Evolutionary conservation across 306 rosid genomes (phyloP).

Genomic region (Ceratonia siliqua): DNA sequence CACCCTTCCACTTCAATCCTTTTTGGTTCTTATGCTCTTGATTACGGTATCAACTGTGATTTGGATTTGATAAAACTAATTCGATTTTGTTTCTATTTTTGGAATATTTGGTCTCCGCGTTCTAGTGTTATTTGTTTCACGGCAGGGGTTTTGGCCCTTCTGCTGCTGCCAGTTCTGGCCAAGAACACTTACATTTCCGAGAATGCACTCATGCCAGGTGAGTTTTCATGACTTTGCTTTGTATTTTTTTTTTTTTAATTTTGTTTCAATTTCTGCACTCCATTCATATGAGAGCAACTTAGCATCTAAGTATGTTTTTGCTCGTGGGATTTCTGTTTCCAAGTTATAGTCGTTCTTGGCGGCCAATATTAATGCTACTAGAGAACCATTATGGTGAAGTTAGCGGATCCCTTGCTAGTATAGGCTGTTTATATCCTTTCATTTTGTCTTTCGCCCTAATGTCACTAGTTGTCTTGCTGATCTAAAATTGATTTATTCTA

Average conservation of each 20-base stretch:
- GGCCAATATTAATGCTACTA: neutral
- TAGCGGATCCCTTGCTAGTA: neutral
- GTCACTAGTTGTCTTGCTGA: neutral
- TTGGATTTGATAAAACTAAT: neutral
- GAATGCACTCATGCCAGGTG: slow-evolving; percentile 97
- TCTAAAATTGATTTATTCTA: neutral
- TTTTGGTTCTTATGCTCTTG: neutral
- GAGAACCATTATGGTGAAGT: neutral
- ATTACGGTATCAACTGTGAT: neutral
- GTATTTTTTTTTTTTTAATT: neutral
- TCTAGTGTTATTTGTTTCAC: slow-evolving; percentile 64
- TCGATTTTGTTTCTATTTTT: neutral
- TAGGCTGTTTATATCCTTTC: neutral
- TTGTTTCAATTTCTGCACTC: neutral
- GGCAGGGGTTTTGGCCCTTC: slow-evolving; percentile 75
- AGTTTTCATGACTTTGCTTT: neutral
- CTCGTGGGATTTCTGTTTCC: neutral
- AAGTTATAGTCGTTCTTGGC: too few species aligned
- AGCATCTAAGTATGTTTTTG: neutral
- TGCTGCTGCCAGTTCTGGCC: slow-evolving; percentile 84
- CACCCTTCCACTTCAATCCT: neutral
- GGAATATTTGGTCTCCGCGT: neutral
- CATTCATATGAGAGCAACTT: neutral
- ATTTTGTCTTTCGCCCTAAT: neutral
- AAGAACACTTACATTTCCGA: slow-evolving; percentile 93